These are phyloP conservation scores for Periconia sp. DNA, from an alignment of 2,329 filamentous ascomycete genomes.

Conservation along the genomic window DNA sequence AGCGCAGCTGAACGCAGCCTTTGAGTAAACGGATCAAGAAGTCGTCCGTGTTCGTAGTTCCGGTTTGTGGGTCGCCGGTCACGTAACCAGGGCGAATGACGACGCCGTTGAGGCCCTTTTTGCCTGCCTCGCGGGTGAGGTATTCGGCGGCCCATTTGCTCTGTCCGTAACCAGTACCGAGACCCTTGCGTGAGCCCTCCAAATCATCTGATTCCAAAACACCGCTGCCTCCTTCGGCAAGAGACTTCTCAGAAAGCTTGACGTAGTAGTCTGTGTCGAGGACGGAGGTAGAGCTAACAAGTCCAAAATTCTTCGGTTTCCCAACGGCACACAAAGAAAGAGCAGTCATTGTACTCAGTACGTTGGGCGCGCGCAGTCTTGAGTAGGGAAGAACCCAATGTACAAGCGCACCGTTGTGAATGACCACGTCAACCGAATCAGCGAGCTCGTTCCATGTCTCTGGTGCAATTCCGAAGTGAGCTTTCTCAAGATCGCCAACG, in stretches of 20 bases:
- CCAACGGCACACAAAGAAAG: conserved; percentile 75
- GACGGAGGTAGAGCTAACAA: conserved; percentile 79
- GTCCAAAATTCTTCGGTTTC: conserved; percentile 77
- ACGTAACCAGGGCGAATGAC: conserved; percentile 87
- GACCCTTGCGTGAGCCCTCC: conserved; percentile 71
- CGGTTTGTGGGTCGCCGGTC: conserved; percentile 69
- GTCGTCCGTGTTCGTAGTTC: conserved; percentile 78
- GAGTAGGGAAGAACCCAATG: conserved; percentile 84
- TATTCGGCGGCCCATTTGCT: conserved; percentile 80
- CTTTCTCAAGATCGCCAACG: conserved; percentile 72
- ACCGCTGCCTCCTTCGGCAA: conserved; percentile 62
- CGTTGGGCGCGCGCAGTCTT: conserved; percentile 72
- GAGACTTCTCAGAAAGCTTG: conserved; percentile 65
- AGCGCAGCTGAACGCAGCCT: conserved; percentile 78
- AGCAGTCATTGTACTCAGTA: conserved; percentile 75
- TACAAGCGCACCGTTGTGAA: conserved; percentile 72
- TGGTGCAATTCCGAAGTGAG: conserved; percentile 71
- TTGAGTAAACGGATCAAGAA: conserved; percentile 87
- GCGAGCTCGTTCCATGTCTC: conserved; percentile 66
- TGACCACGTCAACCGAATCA: conserved; percentile 66
- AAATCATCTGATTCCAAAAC: conserved; percentile 79
- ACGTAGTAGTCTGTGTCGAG: conserved; percentile 84
- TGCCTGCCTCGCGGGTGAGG: conserved; percentile 76
- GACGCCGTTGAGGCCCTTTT: conserved; percentile 71
- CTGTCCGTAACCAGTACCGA: conserved; percentile 88